A percentile compares a stretch with the other conserved stretches of the same genome.
Evolutionary conservation across 495 filamentous ascomycete species (phyloP).

Genomic region (Penicillium pulvis): DNA sequence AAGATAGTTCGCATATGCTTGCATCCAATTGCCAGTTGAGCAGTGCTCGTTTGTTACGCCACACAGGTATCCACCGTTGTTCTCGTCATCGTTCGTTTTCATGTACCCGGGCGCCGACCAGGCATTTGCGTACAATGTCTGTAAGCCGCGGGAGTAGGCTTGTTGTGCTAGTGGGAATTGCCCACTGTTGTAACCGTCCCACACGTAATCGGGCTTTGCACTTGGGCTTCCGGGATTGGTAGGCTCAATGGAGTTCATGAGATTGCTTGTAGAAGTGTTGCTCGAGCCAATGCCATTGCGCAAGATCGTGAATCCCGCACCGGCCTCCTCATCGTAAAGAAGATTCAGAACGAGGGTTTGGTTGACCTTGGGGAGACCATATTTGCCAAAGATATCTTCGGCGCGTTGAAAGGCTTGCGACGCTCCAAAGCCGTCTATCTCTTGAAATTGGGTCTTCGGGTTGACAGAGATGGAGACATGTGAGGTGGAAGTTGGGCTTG

Average conservation of each 20-base stretch:
- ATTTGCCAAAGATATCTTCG: slow-evolving; percentile 12
- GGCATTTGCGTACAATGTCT: slow-evolving; percentile 51
- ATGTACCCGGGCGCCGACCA: slow-evolving; percentile 60
- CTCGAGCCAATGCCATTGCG: slow-evolving; percentile 56
- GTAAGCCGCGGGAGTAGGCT: slow-evolving; percentile 33
- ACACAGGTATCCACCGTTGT: slow-evolving; percentile 50
- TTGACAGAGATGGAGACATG: slow-evolving; percentile 33
- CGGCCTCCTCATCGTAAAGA: slow-evolving; percentile 47
- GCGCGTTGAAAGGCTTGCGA: slow-evolving; percentile 55
- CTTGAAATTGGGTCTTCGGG: slow-evolving; percentile 31
- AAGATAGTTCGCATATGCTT: slow-evolving; percentile 57
- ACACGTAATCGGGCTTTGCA: slow-evolving; percentile 43
- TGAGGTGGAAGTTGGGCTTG: background rate
- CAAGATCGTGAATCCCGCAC: slow-evolving; percentile 56
- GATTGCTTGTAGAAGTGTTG: slow-evolving; percentile 30
- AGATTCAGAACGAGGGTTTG: slow-evolving; percentile 24
- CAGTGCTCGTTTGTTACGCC: slow-evolving; percentile 48
- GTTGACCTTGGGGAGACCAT: slow-evolving; percentile 14
- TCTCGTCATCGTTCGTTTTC: slow-evolving; percentile 52
- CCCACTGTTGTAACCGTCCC: slow-evolving; percentile 47
- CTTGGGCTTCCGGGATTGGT: slow-evolving; percentile 35
- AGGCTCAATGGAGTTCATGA: slow-evolving; percentile 39
- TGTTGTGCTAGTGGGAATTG: slow-evolving; percentile 55
- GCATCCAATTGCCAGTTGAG: slow-evolving; percentile 53
- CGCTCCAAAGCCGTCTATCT: slow-evolving; percentile 51